These are phyloP conservation scores for Ettlia oleoabundans DNA, from an alignment of 139 green algal genomes.

Conservation along the genomic window DNA sequence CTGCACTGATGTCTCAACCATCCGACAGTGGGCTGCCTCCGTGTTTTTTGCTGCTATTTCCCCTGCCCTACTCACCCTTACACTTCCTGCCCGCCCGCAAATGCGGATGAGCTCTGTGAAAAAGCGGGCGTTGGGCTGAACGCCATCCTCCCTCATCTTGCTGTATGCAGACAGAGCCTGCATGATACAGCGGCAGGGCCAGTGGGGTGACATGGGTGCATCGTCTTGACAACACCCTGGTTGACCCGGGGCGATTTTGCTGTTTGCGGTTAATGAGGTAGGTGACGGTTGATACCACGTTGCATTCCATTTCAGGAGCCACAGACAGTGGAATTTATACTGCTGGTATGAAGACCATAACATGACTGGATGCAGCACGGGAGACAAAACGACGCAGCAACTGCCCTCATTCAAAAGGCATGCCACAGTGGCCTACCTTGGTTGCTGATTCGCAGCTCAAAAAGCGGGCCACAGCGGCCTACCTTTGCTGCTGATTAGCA, in stretches of 20 bases:
- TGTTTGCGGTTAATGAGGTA: too few species aligned
- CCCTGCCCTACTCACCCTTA: neutral
- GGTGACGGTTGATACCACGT: too few species aligned
- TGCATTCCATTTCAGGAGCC: too few species aligned
- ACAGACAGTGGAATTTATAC: too few species aligned
- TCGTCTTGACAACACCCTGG: neutral
- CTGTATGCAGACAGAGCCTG: slow-evolving; percentile 17
- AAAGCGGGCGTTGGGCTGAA: slow-evolving; percentile 35
- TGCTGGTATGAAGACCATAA: too few species aligned
- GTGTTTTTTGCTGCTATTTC: neutral
- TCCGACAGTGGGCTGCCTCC: too few species aligned
- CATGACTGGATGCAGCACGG: too few species aligned
- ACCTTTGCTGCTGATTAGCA: neutral
- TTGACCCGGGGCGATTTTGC: neutral
- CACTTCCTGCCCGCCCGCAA: slow-evolving; percentile 1
- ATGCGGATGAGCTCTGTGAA: slow-evolving; percentile 27
- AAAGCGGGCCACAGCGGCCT: neutral
- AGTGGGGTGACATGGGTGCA: neutral
- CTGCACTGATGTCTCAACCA: too few species aligned
- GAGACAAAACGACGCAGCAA: too few species aligned
- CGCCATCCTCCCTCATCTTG: slow-evolving; percentile 28
- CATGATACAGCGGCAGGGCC: neutral
- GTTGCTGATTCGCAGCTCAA: neutral
- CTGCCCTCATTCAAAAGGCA: too few species aligned
- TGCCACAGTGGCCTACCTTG: neutral